Conservation (phyloP, 495 filamentous ascomycete species). For the Neurospora discreta region DNA sequence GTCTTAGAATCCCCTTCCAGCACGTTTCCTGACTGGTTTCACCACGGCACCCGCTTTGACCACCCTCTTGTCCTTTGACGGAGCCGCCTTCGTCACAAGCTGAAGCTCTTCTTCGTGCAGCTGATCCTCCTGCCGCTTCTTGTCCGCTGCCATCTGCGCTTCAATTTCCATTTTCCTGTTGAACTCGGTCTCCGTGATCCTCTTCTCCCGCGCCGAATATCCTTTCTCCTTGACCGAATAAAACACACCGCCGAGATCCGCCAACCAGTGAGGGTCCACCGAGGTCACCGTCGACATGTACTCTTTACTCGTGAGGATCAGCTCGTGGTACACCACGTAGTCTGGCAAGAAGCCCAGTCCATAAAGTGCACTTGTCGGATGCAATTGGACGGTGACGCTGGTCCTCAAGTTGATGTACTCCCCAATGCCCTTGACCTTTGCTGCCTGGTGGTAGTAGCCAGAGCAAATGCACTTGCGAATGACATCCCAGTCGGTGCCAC, state of each 20-base stretch:
- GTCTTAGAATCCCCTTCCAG: slow-evolving; percentile 20
- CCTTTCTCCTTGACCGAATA: slow-evolving; percentile 98
- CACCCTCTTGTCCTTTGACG: slow-evolving; percentile 39
- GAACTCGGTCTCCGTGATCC: slow-evolving; percentile 87
- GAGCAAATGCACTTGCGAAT: slow-evolving; percentile 95
- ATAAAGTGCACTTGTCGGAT: slow-evolving; percentile 87
- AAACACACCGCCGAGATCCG: slow-evolving; percentile 96
- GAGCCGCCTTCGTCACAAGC: slow-evolving; percentile 33
- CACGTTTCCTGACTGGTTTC: slow-evolving; percentile 45
- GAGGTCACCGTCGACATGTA: slow-evolving; percentile 98
- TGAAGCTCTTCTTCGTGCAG: slow-evolving; percentile 35
- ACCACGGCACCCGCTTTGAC: slow-evolving; percentile 46
- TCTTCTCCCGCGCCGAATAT: slow-evolving; percentile 79
- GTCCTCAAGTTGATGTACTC: slow-evolving; percentile 97
- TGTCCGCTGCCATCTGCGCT: slow-evolving; percentile 82
- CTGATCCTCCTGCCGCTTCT: slow-evolving; percentile 56
- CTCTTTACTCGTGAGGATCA: slow-evolving; percentile 93
- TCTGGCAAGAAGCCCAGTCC: slow-evolving; percentile 89
- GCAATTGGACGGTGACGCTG: slow-evolving; percentile 83
- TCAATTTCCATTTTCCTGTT: slow-evolving; percentile 95
- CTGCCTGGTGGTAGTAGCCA: slow-evolving; percentile 98
- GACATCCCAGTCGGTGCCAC: slow-evolving; percentile 93
- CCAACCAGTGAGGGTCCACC: slow-evolving; percentile 96
- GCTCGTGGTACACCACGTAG: slow-evolving; percentile 96
- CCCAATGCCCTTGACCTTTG: slow-evolving; percentile 88